Conservation (phyloP, 805 yeast genomes). For the Ogataea chonburiensis region DNA sequence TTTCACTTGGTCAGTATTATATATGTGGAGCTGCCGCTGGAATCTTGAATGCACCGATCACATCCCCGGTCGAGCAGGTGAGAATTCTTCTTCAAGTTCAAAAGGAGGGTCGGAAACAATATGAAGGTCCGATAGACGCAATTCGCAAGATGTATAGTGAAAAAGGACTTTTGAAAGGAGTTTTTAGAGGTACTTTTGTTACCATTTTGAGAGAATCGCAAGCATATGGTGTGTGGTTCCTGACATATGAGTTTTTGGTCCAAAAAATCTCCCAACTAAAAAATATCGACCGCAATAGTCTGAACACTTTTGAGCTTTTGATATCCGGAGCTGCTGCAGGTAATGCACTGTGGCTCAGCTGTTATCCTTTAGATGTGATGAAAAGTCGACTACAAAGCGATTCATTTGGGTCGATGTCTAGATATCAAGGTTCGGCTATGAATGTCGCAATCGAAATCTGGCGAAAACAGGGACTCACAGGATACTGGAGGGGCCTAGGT, state of each 20-base stretch:
- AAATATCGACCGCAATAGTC: conserved; percentile 43
- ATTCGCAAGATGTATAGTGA: conserved; percentile 40
- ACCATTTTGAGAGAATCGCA: conserved; percentile 62
- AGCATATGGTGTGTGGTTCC: conserved; percentile 75
- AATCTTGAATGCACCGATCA: conserved; percentile 58
- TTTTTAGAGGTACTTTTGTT: conserved; percentile 54
- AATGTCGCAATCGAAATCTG: conserved; percentile 42
- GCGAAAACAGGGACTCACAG: conserved; percentile 43
- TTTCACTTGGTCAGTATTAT: conserved; percentile 56
- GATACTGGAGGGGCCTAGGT: conserved; percentile 62
- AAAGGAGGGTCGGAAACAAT: conserved; percentile 35
- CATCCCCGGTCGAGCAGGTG: conserved; percentile 66
- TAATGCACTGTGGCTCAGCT: conserved; percentile 60
- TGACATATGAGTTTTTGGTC: conserved; percentile 60
- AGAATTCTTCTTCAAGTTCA: conserved; percentile 61
- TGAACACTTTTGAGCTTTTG: conserved; percentile 56
- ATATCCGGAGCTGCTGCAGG: conserved; percentile 64
- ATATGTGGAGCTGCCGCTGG: conserved; percentile 67
- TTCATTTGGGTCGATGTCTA: conserved; percentile 42
- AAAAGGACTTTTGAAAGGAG: conserved; percentile 45
- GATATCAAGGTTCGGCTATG: conserved; percentile 40
- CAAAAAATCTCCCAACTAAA: conserved; percentile 35
- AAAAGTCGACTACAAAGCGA: conserved; percentile 56
- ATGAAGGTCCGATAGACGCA: conserved; percentile 44
- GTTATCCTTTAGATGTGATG: conserved; percentile 54